Evolutionary conservation across 345 rosid species (phyloP), one percentile per base, ranked within the genome.

Genomic region (Clarkia xantiana): DNA sequence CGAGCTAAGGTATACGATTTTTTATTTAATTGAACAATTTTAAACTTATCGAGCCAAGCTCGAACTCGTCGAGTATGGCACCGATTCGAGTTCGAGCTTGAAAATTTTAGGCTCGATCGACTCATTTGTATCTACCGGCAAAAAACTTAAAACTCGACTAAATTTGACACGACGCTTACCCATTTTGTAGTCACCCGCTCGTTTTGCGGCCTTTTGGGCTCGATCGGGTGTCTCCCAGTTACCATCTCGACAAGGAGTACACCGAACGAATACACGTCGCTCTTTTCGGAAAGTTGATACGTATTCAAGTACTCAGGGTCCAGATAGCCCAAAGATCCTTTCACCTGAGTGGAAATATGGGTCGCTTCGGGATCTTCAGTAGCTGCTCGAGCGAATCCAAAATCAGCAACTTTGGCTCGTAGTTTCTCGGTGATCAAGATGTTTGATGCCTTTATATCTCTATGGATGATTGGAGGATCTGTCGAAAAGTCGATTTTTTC

Each of bases 371-470:
- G 57, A 59, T 80, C 89, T 59, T 67, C 93, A 2, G 68, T 18
- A 18, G 64, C 71, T 57, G 74, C 60, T 47, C 94, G 70, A 17
- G 97, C 97, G 52, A 90, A 77, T 9, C 96, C 97, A 60, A 90
- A 90, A 59, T 90, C 97, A 13, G 94, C 71, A 42, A 90, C 96
- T 71, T 86, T 86, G 42, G 94, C 97, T 40, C 96, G 75, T 18
- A 81, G 79, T 49, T 83, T 90, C 58, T 83, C 82, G 0, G 88
- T 83, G 59, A 90, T 64, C 25, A 81, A 72, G 14, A 86, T 75
- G 60, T 90, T 90, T 38, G 96, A 60, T 53, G 94, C 64, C 66
- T 90, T 90, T 65, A 90, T 76, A 53, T 90, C 97, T 71, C 97
- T 74, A 59, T 90, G 97, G 60, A 90, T 90, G 43, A 90, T 70